Evolutionary conservation across 1,139 yeast genomes (phyloP).

Genomic region (Geotrichum restrictum): DNA sequence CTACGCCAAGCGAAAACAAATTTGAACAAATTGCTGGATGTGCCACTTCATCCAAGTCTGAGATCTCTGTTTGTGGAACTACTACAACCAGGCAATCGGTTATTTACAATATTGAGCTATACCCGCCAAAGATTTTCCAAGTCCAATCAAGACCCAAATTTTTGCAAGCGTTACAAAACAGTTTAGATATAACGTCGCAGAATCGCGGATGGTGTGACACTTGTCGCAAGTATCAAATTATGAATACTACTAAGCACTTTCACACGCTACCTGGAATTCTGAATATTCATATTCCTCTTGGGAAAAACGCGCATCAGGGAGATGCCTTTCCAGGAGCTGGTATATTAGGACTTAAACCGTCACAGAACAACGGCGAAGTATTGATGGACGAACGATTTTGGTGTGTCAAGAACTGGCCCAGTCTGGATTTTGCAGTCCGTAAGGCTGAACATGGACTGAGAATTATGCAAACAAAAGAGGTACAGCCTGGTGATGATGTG

Average conservation of each 20-base stretch:
- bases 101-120: constrained; percentile 17
- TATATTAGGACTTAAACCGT: background rate
- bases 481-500: constrained; percentile 20
- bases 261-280: constrained; percentile 62
- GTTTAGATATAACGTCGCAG: constrained; percentile 50
- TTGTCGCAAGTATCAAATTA: constrained; percentile 49
- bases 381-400: constrained; percentile 18
- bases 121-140: constrained; percentile 15
- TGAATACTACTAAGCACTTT: constrained; percentile 51
- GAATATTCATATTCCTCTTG: constrained; percentile 40
- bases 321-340: constrained; percentile 11
- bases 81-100: constrained; percentile 5
- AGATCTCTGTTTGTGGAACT: constrained; percentile 14
- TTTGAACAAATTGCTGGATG: constrained; percentile 21
- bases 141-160: constrained; percentile 20
- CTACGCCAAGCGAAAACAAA: constrained; percentile 2
- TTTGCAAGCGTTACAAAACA: constrained; percentile 54
- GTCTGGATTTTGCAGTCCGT: constrained; percentile 11
- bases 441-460: constrained; percentile 18
- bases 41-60: constrained; percentile 5
- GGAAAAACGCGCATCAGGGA: constrained; percentile 10
- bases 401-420: constrained; percentile 18
- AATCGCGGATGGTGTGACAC: constrained; percentile 50
- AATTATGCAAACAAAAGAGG: constrained; percentile 19
- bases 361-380: constrained; percentile 13